Base-by-base conservation (phyloP, 2,329 filamentous ascomycete genomes). In the Fusarium praegraminearum region DNA sequence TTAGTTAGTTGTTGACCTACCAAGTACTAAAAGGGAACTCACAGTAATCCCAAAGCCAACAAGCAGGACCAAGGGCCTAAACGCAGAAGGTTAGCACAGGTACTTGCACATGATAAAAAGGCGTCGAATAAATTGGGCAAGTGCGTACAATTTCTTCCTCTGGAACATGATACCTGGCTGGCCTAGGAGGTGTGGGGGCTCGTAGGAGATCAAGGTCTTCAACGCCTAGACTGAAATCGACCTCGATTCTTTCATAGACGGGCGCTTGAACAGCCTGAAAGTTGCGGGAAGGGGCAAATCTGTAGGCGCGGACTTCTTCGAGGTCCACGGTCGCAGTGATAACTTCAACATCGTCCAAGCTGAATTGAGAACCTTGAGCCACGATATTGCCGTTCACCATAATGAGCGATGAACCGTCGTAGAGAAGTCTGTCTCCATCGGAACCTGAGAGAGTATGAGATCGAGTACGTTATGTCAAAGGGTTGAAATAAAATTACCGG, bases 221-320 rank as follows among this genome's bases (percentile, higher is more conserved):
- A 13, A 79, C 76, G 1, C 78, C 76, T 28, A 78, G 78, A 47
- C 76, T 78, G 20, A 71, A 73, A 10, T 71, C 47, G 18, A 67
- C 62, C 50, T 73, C 62, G 10, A 73, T 69, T 57, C 71, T 55
- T 7, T 72, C 57, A 20, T 71, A 73, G 12, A 70, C 67, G 9
- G 41, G 61, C 7, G 57, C 56, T 22, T 51, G 43, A 59, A 86
- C 83, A 10, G 88, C 86, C 75, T 92, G 90, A 24, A 88, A 75
- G 9, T 86, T 85, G 56, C 89, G 83, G 15, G 86, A 86, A 11
- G 85, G 83, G 0, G 84, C 79, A 9, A 80, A 86, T 1, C 91
- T 82, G 71, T 84, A 89, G 2, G 84, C 81, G 33, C 90, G 82
- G 7, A 94, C 91, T 66, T 93, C 90, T 73, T 95, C 92, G 4